Evolutionary conservation across 257 asterid genomes (phyloP), one percentile per base, ranked within the genome.

Genomic region (Solanum habrochaites): DNA sequence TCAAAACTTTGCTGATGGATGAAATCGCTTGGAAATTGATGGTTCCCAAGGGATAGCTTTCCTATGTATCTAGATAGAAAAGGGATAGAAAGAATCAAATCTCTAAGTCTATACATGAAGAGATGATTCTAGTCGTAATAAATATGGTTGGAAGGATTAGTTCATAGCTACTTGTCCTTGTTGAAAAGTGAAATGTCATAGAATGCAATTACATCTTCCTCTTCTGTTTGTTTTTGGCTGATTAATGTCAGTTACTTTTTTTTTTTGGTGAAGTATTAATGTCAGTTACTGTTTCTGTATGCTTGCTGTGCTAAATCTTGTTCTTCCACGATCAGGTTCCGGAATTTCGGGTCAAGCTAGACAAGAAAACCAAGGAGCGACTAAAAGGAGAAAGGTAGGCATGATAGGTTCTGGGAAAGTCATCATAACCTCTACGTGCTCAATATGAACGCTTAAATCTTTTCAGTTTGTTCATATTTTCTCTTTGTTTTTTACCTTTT

Each of bases 351-450:
- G 75, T 78, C 88, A 73, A 40, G 27, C 86, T 71, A 86, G 90
- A 74, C 95, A 89, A 80, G 95, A 94, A 88, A 88, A 88, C 83
- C 90, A 40, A 80, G 91, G 82, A 89, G 87, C 90, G 74, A 60
- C 74, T 67, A 94, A 93, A 91, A 91, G 93, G 92, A 92, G 94
- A 88, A 96, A 96, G 99, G 99, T 97, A 91, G 86, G 45, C 52
- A 81, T 81, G 27, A 83, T 62, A 83, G 47, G 64, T 35, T 82
- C 70, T 71, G 62, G 3, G 82, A 56, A 40, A 69, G 66, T 21
- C 71, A 39, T 83, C 18, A 12, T 25, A 60, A 42, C 14, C 58
- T 47, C 42, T 20, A 66, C 14, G 4, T 75, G 56, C 40, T 32
- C 49, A 10, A 16, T 81, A 29, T 29, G 11, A 16, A 72, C 81